Evolutionary conservation across 2,329 filamentous ascomycete species (phyloP), one percentile per base, ranked within the genome.

Genomic region (Apiospora saccharicola): DNA sequence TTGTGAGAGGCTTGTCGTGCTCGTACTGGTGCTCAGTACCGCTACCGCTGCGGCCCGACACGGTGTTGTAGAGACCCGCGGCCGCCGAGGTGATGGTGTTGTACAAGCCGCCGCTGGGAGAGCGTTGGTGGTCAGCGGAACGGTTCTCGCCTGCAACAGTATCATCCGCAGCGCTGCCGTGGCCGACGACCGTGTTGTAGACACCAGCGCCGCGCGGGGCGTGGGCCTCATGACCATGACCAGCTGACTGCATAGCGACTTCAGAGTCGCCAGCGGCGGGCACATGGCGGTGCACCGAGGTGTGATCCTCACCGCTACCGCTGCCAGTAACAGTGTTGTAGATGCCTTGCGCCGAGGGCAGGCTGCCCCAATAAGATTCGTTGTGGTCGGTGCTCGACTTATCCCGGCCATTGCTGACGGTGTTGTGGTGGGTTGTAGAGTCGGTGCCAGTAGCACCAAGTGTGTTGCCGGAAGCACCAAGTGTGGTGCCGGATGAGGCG

Each of bases 361-460:
- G 74, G 47, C 77, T 75, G 22, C 77, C 78, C 77, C 78, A 79
- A 68, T 80, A 79, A 1, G 78, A 75, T 13, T 79, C 76, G 1
- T 73, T 41, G 51, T 76, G 70, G 0, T 72, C 68, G n/a, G 75
- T 43, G 8, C 71, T 68, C 1, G 75, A 72, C 53, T 74, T 72
- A 10, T 69, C 75, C 1, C 71, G 41, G 16, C 74, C 74, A 22
- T 61, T 3, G 30, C 6, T 37, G 53, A 61, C 53, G 10, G 2
- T 47, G 30, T 51, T 69, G 30, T 37, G 22, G 3, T 12, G 26
- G 10, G 44, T 5, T 0, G 30, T 13, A 14, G 68, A 8, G 10
- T 44, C 14, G 10, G 26, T 47, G 19, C 26, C 67, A 12, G 13
- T 43, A n/a, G 19, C 10, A 22, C 43, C 64, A 0, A 16, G 12